Base-by-base conservation (phyloP, 2,329 filamentous ascomycete species). In the Alternaria angustiovoidea region DNA sequence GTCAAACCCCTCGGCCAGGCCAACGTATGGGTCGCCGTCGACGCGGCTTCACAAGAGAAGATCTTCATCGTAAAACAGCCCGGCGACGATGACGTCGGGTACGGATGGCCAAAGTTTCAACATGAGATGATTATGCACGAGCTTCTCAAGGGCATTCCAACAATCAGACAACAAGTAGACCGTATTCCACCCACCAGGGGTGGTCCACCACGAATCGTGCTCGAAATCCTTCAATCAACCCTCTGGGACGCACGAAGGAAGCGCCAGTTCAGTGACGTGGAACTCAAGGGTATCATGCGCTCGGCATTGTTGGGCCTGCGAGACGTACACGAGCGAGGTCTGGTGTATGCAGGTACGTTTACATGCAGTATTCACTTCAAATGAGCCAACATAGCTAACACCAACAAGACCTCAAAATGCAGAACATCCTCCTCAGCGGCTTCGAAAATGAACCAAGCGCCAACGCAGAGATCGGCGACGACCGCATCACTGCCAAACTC, bases 91-190 rank as follows among this genome's bases (percentile, higher is more conserved):
- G 60, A 62, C 48, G 51, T 59, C 49, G 47, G 30, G 7, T 47
- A 41, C 2, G 60, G 60, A 34, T 62, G 60, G 60, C 60, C 60
- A 6, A 48, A 44, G 36, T 62, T 62, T 30, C 60, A 62, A 26
- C 60, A 62, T 18, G 60, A 62, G 24, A 62, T 62, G 60, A 41
- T 62, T 16, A 62, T 62, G 60, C 60, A 62, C 26, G 60, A 62
- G 22, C 57, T 57, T 18, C 56, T 62, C 48, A 62, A 62, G 16
- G 60, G 42, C 26, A 55, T 56, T 18, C 48, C 57, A 8, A 55
- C 60, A 2, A 60, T 62, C 38, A 30, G 60, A n/a, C 56, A 59
- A 28, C 60, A 62, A 46, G 43, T 62, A 9, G 60, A 62, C 43
- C 60, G 60, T 38, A 62, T 62, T 16, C 60, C 57, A 22, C 57